Evolutionary conservation across 306 rosid species (phyloP).

Genomic region (Medicago lupulina): DNA sequence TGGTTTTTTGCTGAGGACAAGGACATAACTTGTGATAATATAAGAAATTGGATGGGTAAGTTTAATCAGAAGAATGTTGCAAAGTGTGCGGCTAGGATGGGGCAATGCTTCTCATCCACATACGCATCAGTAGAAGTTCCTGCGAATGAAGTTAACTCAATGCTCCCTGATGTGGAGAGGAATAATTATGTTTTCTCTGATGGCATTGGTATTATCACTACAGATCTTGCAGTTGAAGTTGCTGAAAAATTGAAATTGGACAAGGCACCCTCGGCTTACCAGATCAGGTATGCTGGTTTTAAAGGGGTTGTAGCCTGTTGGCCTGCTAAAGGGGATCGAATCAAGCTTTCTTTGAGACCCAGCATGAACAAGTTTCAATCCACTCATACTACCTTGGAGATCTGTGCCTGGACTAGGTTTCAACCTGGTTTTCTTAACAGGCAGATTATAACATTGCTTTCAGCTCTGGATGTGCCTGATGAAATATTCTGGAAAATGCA

Average conservation of each 20-base stretch:
- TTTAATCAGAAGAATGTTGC: conserved; percentile 64
- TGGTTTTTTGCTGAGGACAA: conserved; percentile 79
- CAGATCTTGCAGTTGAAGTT: conserved; percentile 81
- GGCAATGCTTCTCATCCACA: conserved; percentile 87
- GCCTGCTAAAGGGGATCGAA: conserved; percentile 67
- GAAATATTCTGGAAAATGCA: conserved; percentile 81
- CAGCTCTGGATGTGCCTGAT: conserved; percentile 65
- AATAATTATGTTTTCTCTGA: conserved; percentile 70
- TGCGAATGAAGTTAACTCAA: conserved; percentile 47
- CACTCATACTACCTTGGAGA: conserved; percentile 65
- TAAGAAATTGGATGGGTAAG: conserved; percentile 76
- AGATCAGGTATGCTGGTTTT: conserved; percentile 87
- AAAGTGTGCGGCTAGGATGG: conserved; percentile 93
- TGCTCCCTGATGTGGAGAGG: conserved; percentile 63
- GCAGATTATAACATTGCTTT: conserved; percentile 81
- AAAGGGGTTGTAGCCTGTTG: conserved; percentile 91
- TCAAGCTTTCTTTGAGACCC: conserved; percentile 67
- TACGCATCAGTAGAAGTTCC: conserved; percentile 86
- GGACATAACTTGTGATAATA: conserved; percentile 31
- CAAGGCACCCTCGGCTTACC: conserved; percentile 75
- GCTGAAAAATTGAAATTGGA: conserved; percentile 75
- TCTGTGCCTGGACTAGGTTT: conserved; percentile 88
- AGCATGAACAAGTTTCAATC: conserved; percentile 82
- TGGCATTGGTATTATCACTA: conserved; percentile 84
- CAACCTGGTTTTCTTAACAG: conserved; percentile 91